A percentile compares a stretch with the other conserved stretches of the same genome.
Evolutionary conservation across 805 yeast genomes (phyloP).

Genomic region (Tetrapisispora phaffii): DNA sequence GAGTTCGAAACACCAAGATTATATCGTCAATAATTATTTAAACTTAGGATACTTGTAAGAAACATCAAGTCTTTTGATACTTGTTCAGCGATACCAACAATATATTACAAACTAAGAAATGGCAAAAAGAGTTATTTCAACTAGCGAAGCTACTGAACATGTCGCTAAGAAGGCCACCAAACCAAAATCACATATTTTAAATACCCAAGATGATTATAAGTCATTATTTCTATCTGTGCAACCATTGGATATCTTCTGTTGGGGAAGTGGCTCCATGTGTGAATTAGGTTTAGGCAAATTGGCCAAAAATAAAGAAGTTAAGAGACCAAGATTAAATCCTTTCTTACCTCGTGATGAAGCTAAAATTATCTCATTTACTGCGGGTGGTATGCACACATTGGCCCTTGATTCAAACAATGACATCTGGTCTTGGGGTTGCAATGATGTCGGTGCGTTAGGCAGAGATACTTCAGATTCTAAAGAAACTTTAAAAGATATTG

Average conservation of each 20-base stretch:
- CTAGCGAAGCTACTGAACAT: conserved; percentile 7
- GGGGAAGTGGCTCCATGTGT: conserved; percentile 97
- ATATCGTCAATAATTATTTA: too few species aligned
- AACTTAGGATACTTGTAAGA: too few species aligned
- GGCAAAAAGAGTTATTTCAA: conserved; percentile 19
- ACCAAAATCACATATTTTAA: conserved; percentile 18
- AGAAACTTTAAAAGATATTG: conserved; percentile 61
- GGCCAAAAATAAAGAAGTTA: conserved; percentile 86
- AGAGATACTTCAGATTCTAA: conserved; percentile 64
- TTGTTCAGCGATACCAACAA: too few species aligned
- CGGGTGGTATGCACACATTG: conserved; percentile 91
- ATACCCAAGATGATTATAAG: conserved; percentile 29
- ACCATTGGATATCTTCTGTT: conserved; percentile 71
- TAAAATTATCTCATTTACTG: conserved; percentile 77
- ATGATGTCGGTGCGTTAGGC: conserved; percentile 86
- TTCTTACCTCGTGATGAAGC: conserved; percentile 50
- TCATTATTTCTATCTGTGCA: conserved; percentile 26
- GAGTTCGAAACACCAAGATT: too few species aligned
- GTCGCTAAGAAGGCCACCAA: conserved; percentile 4
- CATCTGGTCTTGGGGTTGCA: conserved; percentile 98
- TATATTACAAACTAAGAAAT: conserved; percentile 8
- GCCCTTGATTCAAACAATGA: conserved; percentile 68
- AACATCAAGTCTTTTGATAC: too few species aligned
- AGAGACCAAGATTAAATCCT: conserved; percentile 89
- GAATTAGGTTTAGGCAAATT: conserved; percentile 95